These are phyloP conservation scores for Aspergillus neoniger DNA, from an alignment of 2,329 filamentous ascomycete species.

Conservation along the genomic window DNA sequence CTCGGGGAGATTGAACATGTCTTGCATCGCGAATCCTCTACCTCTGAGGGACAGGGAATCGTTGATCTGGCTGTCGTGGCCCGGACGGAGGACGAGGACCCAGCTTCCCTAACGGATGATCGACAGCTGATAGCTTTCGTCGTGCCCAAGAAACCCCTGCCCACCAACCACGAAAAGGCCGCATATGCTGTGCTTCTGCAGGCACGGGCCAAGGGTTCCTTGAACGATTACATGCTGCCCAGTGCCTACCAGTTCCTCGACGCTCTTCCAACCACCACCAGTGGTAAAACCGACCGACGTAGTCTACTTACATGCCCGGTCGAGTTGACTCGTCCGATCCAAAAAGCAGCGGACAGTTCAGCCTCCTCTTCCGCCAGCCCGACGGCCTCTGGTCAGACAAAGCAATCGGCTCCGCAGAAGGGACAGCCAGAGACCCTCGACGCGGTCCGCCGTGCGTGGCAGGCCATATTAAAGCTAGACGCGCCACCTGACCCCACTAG, in stretches of 20 bases:
- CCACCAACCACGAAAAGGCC: not conserved
- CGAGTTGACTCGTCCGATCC: not conserved
- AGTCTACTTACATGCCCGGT: not conserved
- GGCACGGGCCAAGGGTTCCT: not conserved
- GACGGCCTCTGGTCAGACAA: not conserved
- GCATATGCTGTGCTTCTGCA: not conserved
- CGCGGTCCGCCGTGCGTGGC: not conserved
- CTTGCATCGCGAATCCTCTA: not conserved
- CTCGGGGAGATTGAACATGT: constrained; percentile 5
- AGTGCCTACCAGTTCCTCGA: constrained; percentile 3
- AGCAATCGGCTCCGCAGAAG: not conserved
- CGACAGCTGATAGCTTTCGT: constrained; percentile 9
- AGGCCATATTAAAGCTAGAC: constrained; percentile 1
- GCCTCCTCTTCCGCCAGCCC: not conserved
- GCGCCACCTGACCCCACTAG: not conserved
- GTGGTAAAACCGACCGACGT: constrained; percentile 7
- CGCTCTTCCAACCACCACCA: not conserved
- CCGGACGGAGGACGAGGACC: not conserved
- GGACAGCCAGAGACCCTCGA: not conserved
- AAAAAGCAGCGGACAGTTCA: not conserved
- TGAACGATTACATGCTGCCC: constrained; percentile 8
- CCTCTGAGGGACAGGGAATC: not conserved
- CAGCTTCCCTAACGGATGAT: not conserved
- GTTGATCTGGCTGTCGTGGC: not conserved
- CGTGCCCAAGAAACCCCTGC: not conserved